Conservation (phyloP, 345 rosid genomes). For the Linum usitatissimum region DNA sequence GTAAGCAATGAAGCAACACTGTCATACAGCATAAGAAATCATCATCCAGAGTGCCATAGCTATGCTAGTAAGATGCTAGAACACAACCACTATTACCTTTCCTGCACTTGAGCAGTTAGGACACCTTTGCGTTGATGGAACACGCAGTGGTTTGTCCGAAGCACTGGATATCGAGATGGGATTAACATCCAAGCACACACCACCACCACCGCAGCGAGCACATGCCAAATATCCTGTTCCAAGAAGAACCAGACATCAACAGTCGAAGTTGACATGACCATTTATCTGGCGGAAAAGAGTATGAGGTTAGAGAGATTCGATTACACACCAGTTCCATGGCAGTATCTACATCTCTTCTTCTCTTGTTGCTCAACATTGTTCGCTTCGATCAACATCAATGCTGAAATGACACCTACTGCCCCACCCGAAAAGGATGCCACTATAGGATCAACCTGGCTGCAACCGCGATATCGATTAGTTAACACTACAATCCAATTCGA, state of each 20-base stretch:
- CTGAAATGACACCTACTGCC: slow-evolving; percentile 92
- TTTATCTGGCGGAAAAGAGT: no score
- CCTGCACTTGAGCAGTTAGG: slow-evolving; percentile 83
- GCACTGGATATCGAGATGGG: slow-evolving; percentile 39
- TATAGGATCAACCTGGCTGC: slow-evolving; percentile 93
- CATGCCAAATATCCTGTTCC: slow-evolving; percentile 86
- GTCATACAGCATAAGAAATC: no score
- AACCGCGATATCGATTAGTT: slow-evolving; percentile 11
- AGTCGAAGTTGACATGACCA: no score
- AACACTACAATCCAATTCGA: background rate
- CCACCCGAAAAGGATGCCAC: slow-evolving; percentile 98
- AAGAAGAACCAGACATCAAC: background rate
- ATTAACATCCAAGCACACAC: slow-evolving; percentile 53
- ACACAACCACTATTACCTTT: slow-evolving; percentile 38
- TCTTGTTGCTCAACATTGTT: slow-evolving; percentile 86
- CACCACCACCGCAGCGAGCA: slow-evolving; percentile 81
- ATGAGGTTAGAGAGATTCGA: no score
- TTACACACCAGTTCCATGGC: slow-evolving; percentile 72
- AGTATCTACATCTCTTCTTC: slow-evolving; percentile 92
- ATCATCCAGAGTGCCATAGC: no score
- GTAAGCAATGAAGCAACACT: no score
- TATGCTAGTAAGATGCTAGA: no score
- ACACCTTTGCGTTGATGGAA: slow-evolving; percentile 59
- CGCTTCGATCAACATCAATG: slow-evolving; percentile 83
- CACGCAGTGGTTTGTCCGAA: slow-evolving; percentile 38